Percentiles rank a stretch among this genome's conserved stretches.
Conservation (phyloP, 495 filamentous ascomycete genomes). For the Pseudoneurospora amorphoporcata region DNA sequence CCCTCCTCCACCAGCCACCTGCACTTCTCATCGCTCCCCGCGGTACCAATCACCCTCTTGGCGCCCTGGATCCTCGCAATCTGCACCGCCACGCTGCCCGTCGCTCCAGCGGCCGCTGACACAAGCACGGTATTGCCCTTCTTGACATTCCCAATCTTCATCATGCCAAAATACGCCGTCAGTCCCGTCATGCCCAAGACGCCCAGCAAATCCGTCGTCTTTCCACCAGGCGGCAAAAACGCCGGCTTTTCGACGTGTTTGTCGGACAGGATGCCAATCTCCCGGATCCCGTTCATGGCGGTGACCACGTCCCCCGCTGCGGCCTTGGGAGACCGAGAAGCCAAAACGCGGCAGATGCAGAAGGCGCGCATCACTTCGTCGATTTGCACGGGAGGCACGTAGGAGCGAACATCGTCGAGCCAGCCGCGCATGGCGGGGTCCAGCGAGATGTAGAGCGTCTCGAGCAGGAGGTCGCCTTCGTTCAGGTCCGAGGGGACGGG, state of each 20-base stretch:
- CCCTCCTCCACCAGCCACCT: slow-evolving; percentile 47
- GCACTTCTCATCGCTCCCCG: slow-evolving; percentile 55
- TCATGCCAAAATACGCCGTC: slow-evolving; percentile 61
- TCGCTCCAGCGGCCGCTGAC: slow-evolving; percentile 61
- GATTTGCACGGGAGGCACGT: slow-evolving; percentile 54
- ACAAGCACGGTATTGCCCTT: slow-evolving; percentile 56
- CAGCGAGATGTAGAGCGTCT: slow-evolving; percentile 60
- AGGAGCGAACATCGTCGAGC: slow-evolving; percentile 57
- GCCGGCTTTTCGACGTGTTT: slow-evolving; percentile 37
- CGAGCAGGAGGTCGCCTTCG: slow-evolving; percentile 53
- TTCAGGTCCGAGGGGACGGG: slow-evolving; percentile 37
- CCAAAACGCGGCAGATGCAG: slow-evolving; percentile 43
- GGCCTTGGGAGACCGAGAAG: slow-evolving; percentile 32
- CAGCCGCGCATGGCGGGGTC: slow-evolving; percentile 77
- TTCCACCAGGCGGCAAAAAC: slow-evolving; percentile 35
- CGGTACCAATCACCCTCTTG: slow-evolving; percentile 46
- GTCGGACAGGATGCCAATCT: slow-evolving; percentile 44
- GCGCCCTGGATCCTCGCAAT: slow-evolving; percentile 58
- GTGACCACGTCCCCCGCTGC: slow-evolving; percentile 43
- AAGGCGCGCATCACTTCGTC: slow-evolving; percentile 59
- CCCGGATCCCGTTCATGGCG: slow-evolving; percentile 47
- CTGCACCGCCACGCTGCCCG: slow-evolving; percentile 58
- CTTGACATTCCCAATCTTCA: slow-evolving; percentile 45
- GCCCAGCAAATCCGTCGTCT: slow-evolving; percentile 49
- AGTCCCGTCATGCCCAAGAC: slow-evolving; percentile 51